These are phyloP conservation scores for Luffa acutangula DNA, from an alignment of 306 rosid genomes.

Conservation along the genomic window DNA sequence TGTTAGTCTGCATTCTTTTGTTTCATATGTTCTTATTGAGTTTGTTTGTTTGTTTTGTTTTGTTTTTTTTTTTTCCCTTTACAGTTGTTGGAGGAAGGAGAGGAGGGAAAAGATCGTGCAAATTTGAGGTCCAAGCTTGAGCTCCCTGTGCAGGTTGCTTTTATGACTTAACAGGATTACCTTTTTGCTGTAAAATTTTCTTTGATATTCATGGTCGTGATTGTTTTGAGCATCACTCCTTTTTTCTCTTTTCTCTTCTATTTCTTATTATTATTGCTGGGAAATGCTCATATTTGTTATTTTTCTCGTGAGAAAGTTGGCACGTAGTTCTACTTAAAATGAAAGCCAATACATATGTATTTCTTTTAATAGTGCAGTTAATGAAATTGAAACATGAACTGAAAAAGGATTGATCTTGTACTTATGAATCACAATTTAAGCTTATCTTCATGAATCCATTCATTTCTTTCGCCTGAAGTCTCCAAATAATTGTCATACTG, in stretches of 20 bases:
- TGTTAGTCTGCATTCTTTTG: no score
- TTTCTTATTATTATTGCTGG: background rate
- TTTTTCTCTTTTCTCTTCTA: background rate
- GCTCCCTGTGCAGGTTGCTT: constrained; percentile 94
- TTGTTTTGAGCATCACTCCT: background rate
- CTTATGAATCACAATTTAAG: background rate
- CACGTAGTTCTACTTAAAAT: background rate
- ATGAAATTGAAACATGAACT: background rate
- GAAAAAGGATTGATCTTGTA: background rate
- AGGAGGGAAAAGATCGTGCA: constrained; percentile 84
- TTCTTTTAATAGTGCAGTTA: background rate
- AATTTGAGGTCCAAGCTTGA: constrained; percentile 95
- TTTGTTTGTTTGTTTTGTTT: no score
- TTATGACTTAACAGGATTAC: constrained; percentile 6
- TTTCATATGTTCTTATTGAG: no score
- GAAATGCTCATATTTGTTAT: background rate
- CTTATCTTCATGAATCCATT: background rate
- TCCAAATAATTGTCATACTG: background rate
- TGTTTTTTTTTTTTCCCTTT: background rate
- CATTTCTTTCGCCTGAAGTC: background rate
- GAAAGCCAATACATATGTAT: background rate
- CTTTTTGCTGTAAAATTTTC: background rate
- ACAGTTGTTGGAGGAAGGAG: constrained; percentile 93
- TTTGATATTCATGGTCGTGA: background rate
- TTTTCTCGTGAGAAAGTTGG: background rate